phyloP scores from a whole-genome alignment of 1,139 yeast species.

The Hemisphaericaspora xylofermentans region DNA sequence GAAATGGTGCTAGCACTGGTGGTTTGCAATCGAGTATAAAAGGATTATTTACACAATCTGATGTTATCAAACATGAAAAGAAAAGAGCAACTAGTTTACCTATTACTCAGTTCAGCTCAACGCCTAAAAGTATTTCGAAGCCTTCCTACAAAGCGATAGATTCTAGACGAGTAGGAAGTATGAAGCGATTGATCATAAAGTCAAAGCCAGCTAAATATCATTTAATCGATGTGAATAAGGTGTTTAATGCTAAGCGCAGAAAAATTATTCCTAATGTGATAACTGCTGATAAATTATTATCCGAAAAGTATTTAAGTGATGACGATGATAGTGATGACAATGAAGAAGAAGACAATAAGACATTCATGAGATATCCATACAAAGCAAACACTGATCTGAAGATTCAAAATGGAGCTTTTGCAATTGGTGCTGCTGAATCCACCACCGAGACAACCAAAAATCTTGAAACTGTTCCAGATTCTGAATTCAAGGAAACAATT shows the following conservation, averaged over 20 bases:
- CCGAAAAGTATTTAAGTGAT: conserved; percentile 19
- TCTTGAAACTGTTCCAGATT: background rate
- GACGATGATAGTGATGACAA: conserved; percentile 20
- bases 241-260: conserved; percentile 34
- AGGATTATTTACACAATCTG: conserved; percentile 27
- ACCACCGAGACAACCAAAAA: conserved; percentile 1
- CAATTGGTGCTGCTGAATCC: conserved; percentile 2
- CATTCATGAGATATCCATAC: conserved; percentile 18
- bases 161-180: conserved; percentile 19
- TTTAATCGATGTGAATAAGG: conserved; percentile 44
- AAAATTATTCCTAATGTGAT: conserved; percentile 25
- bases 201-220: conserved; percentile 46
- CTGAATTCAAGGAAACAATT: conserved; percentile 4
- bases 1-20: conserved; percentile 17
- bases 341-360: conserved; percentile 8
- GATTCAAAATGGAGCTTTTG: conserved; percentile 7
- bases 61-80: conserved; percentile 19
- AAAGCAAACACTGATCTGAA: conserved; percentile 7
- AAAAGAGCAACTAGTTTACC: conserved; percentile 13
- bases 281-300: conserved; percentile 18
- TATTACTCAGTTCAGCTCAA: too few species aligned
- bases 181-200: conserved; percentile 40
- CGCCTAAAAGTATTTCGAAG: conserved; percentile 11
- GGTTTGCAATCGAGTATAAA: conserved; percentile 17
- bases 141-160: conserved; percentile 18